Evolutionary conservation across 2,329 filamentous ascomycete genomes (phyloP), one percentile per base, ranked within the genome.

Genomic region (Plenodomus lindquistii): DNA sequence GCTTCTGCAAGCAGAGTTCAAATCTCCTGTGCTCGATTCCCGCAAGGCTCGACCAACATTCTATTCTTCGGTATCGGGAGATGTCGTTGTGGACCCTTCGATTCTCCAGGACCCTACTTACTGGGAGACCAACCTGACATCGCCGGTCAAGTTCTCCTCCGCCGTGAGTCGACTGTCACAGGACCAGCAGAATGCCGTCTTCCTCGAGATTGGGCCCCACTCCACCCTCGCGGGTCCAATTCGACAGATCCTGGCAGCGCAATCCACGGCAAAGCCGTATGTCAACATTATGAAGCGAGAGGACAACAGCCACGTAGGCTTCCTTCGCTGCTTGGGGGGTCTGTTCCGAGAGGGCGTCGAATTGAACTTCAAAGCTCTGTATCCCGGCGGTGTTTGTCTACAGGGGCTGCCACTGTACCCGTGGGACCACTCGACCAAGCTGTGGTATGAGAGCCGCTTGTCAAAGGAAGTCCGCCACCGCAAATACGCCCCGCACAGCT

Each of bases 241-340:
- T 15, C 40, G 39, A 17, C 50, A 53, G 34, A 49, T 53, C 36
- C 27, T 46, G 16, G 73, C 58, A 0, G 62, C 73, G 22, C 59
- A 67, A 17, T n/a, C 31, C 18, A 29, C 31, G 42, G 18, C 19
- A 38, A 29, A 35, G 16, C 31, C 22, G 34, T 22, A 46, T 60
- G 51, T 42, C 31, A 24, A 20, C 35, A 37, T 31, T 31, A 31
- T 31, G 27, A 31, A 31, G 27, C 27, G 27, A 31, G 27, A 31
- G 27, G 27, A 31, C 9, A 31, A 31, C 27, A 31, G 27, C 27
- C 27, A 31, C 27, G n/a, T 31, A 31, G n/a, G 27, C 27, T 31
- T 31, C 37, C 16, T 35, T 37, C 13, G 19, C 31, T 29, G 15
- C 22, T 37, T 36, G 36, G 22, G 18, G n/a, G n/a, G 15, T 38